Conservation (phyloP, 768 basidiomycete species). For the Tricholoma saponaceum region DNA sequence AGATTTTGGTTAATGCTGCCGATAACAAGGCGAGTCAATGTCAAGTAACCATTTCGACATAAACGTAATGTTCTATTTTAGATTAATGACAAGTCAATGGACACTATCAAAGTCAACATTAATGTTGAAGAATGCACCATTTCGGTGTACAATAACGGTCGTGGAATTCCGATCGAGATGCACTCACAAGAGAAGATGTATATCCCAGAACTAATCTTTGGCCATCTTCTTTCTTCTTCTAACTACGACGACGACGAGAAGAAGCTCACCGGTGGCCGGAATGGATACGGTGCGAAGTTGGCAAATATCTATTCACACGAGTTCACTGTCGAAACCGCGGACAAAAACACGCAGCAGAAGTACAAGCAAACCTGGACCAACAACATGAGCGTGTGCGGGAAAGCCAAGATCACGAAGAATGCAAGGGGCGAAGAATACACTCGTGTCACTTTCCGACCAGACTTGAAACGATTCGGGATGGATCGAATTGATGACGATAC, state of each 20-base stretch:
- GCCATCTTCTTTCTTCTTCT: conserved; percentile 88
- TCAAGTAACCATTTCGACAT: not conserved
- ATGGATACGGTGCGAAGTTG: conserved; percentile 97
- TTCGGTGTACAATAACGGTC: conserved; percentile 93
- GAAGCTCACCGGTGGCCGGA: conserved; percentile 97
- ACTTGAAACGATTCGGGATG: conserved; percentile 92
- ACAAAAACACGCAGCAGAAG: conserved; percentile 80
- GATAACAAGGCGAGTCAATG: conserved; percentile 83
- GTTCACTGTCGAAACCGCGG: conserved; percentile 94
- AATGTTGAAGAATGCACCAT: conserved; percentile 82
- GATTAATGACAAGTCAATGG: conserved; percentile 93
- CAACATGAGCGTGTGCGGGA: conserved; percentile 87
- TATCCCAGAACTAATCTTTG: conserved; percentile 97
- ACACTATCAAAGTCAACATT: conserved; percentile 83
- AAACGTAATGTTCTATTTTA: conserved; percentile 25
- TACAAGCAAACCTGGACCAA: conserved; percentile 93
- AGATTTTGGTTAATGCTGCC: conserved; percentile 98
- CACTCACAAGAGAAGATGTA: conserved; percentile 91
- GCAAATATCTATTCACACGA: conserved; percentile 97
- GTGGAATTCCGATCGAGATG: conserved; percentile 95
- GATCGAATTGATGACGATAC: conserved; percentile 87
- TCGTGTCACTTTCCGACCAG: conserved; percentile 88
- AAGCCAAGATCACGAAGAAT: conserved; percentile 93
- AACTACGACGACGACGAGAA: conserved; percentile 99
- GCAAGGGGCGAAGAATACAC: conserved; percentile 87